Evolutionary conservation across 345 rosid genomes (phyloP).

Genomic region (Aegle marmelos): DNA sequence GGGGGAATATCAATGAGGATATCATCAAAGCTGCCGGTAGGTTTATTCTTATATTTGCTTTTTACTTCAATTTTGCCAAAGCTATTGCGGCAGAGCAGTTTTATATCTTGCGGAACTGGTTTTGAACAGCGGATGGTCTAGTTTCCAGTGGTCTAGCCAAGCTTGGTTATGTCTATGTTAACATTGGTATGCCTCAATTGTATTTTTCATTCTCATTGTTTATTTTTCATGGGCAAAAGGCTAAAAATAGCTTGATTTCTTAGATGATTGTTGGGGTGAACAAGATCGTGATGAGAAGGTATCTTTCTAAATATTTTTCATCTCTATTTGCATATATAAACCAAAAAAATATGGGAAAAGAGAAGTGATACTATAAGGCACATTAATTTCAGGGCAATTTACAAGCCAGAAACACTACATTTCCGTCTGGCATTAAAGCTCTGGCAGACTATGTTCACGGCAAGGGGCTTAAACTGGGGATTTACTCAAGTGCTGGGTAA

Average conservation of each 20-base stretch:
- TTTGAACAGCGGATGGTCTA: slow-evolving; percentile 64
- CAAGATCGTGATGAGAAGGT: slow-evolving; percentile 65
- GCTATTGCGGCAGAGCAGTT: background rate
- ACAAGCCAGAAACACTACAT: slow-evolving; percentile 56
- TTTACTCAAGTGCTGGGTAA: slow-evolving; percentile 92
- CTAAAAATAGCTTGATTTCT: slow-evolving; percentile 10
- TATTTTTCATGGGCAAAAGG: background rate
- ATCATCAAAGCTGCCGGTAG: slow-evolving; percentile 41
- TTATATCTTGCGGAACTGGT: background rate
- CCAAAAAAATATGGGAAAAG: background rate
- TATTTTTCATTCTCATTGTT: background rate
- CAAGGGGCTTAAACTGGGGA: slow-evolving; percentile 89
- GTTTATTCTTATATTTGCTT: no score
- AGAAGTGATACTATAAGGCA: background rate
- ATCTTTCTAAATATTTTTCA: background rate
- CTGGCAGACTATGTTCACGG: slow-evolving; percentile 80
- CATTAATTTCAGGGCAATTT: slow-evolving; percentile 52
- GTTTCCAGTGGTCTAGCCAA: slow-evolving; percentile 76
- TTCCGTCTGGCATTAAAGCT: slow-evolving; percentile 83
- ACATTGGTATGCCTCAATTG: slow-evolving; percentile 54
- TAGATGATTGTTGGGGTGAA: slow-evolving; percentile 98
- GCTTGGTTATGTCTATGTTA: slow-evolving; percentile 77
- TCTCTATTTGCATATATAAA: background rate
- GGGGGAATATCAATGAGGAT: slow-evolving; percentile 37
- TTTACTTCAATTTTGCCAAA: background rate